Conservation (phyloP, 1,284 basidiomycete species). For the Athelia psychrophila region DNA sequence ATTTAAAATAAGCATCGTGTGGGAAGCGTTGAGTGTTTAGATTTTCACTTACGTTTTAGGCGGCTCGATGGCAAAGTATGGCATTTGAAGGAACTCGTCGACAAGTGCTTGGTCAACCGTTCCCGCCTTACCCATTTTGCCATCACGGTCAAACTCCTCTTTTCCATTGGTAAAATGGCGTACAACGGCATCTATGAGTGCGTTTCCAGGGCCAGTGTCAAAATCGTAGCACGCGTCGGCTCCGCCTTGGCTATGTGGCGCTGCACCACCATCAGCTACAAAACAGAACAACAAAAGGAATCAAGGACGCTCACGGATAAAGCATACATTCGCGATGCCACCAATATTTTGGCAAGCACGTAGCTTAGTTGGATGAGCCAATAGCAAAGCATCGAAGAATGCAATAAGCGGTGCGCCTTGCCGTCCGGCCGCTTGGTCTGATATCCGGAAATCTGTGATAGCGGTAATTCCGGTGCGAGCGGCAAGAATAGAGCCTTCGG, state of each 20-base stretch:
- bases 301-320: constrained; percentile 1
- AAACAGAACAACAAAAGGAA: neutral
- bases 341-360: constrained; percentile 6
- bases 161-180: constrained; percentile 3
- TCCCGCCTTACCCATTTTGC: neutral
- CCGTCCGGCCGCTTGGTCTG: constrained; percentile 1
- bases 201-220: constrained; percentile 4
- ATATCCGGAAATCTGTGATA: constrained; percentile 6
- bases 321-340: constrained; percentile 6
- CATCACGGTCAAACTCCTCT: constrained; percentile 3
- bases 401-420: constrained; percentile 5
- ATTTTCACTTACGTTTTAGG: constrained; percentile 2
- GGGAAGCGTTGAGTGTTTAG: neutral
- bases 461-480: constrained; percentile 4
- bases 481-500: constrained; percentile 5
- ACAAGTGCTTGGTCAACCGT: constrained; percentile 5
- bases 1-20: neutral
- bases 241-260: constrained; percentile 1
- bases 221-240: constrained; percentile 6
- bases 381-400: constrained; percentile 4
- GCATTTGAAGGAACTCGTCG: constrained; percentile 1
- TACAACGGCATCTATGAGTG: constrained; percentile 4
- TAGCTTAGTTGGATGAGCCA: constrained; percentile 4
- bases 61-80: constrained; percentile 4
- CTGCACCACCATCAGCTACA: neutral